Evolutionary conservation across 140 eudicot genomes (phyloP).

Genomic region (Erigeron philadelphicus): DNA sequence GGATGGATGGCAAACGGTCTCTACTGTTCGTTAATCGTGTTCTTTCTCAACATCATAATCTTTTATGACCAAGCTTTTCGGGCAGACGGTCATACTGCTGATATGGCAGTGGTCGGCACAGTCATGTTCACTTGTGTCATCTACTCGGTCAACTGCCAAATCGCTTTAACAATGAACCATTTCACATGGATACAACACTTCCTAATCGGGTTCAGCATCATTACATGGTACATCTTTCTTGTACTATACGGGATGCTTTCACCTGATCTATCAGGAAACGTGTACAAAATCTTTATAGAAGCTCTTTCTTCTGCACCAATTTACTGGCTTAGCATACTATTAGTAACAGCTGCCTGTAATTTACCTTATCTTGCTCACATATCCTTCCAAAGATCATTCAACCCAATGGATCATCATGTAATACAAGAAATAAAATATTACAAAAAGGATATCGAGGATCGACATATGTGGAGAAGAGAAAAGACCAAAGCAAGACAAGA

Average conservation of each 20-base stretch:
- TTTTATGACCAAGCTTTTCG: conserved; percentile 82
- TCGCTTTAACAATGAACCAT: conserved; percentile 91
- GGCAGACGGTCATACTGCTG: conserved; percentile 71
- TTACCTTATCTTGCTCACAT: conserved; percentile 84
- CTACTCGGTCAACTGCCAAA: conserved; percentile 85
- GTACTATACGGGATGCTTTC: conserved; percentile 51
- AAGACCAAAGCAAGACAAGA: conserved; percentile 66
- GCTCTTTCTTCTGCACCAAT: conserved; percentile 76
- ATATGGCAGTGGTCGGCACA: conserved; percentile 86
- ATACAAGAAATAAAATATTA: conserved; percentile 92
- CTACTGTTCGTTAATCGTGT: conserved; percentile 66
- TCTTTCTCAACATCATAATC: conserved; percentile 77
- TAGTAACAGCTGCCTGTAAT: conserved; percentile 62
- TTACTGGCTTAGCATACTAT: conserved; percentile 65
- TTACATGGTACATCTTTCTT: conserved; percentile 66
- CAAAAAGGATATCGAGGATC: conserved; percentile 71
- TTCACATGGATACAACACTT: conserved; percentile 95
- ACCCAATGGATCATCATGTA: conserved; percentile 90
- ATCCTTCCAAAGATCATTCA: conserved; percentile 66
- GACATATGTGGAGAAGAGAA: conserved; percentile 73
- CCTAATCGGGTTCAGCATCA: conserved; percentile 59
- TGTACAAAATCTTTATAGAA: conserved; percentile 53
- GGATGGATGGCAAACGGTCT: conserved; percentile 97
- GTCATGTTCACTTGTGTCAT: conserved; percentile 83
- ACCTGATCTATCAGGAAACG: conserved; percentile 41